These are phyloP conservation scores for Sonneratia caseolaris DNA, from an alignment of 345 rosid species.

Conservation along the genomic window DNA sequence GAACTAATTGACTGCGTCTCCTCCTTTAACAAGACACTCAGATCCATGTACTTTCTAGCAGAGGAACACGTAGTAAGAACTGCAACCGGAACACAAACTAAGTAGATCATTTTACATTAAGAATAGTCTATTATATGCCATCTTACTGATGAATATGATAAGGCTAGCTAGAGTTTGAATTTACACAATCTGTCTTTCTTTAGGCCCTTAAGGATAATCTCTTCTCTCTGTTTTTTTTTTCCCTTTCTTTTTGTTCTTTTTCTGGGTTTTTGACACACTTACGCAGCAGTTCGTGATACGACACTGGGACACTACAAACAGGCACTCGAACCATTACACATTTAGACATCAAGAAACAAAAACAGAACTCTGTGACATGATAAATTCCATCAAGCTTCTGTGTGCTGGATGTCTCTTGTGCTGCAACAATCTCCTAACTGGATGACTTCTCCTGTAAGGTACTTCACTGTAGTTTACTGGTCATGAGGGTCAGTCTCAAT, in stretches of 20 bases:
- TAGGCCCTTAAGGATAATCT: not conserved
- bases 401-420: not conserved
- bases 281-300: not conserved
- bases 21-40: too few species aligned
- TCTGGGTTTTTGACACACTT: not conserved
- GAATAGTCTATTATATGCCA: not conserved
- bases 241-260: not conserved
- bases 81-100: not conserved
- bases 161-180: not conserved
- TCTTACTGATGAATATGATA: not conserved
- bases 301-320: not conserved
- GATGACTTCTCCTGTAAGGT: not conserved
- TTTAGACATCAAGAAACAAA: not conserved
- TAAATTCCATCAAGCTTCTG: not conserved
- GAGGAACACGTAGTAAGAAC: not conserved
- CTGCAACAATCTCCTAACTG: not conserved
- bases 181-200: not conserved
- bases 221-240: not conserved
- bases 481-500: slow-evolving; percentile 54
- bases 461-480: not conserved
- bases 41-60: too few species aligned
- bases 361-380: not conserved
- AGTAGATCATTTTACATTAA: not conserved
- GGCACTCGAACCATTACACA: not conserved
- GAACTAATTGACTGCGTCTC: too few species aligned